Base-by-base conservation (phyloP, 2,329 filamentous ascomycete genomes). In the Colletotrichum tanaceti region DNA sequence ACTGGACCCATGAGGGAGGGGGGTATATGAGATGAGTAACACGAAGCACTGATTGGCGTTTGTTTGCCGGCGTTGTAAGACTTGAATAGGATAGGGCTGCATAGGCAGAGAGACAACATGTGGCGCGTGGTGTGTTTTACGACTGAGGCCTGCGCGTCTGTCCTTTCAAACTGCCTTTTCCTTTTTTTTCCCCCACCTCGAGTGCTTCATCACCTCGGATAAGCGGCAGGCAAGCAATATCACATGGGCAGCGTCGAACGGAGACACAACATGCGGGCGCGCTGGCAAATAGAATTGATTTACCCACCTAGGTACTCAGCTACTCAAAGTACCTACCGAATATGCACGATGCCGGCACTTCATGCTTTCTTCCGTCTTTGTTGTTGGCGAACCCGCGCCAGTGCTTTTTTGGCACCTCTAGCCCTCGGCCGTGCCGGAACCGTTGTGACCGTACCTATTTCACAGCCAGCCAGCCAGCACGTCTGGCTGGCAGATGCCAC, bases 1-100 rank as follows among this genome's bases (percentile, higher is more conserved):
- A 24, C 14, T 38, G 39, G n/a, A 35, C 9, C 32, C 32, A 7
- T 10, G 32, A 35, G 32, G 5, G 39, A 24, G 16, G 43, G 3
- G n/a, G n/a, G 6, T 5, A n/a, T 53, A 28, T 39, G 35, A 44
- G 49, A 65, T n/a, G 65, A 65, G 61, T 65, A 65, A 55, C 61
- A 68, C 50, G 61, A 46, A 68, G 61, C 43, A 65, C 58, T 59
- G 54, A 50, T 68, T 46, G 24, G 61, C 46, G 38, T 64, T 54
- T 24, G 22, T 38, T 60, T 49, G 41, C 24, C 4, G 60, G 65
- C 61, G 65, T 68, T 58, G 47, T 58, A 22, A 47, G 32, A 47
- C 11, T 10, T 44, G 32, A 10, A 35, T 35, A 22, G 20, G 28
- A 58, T 55, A 59, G 41, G 44, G 50, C 61, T 43, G 24, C 39